Evolutionary conservation across 768 basidiomycete species (phyloP).

Genomic region (Trametopsis cervina): DNA sequence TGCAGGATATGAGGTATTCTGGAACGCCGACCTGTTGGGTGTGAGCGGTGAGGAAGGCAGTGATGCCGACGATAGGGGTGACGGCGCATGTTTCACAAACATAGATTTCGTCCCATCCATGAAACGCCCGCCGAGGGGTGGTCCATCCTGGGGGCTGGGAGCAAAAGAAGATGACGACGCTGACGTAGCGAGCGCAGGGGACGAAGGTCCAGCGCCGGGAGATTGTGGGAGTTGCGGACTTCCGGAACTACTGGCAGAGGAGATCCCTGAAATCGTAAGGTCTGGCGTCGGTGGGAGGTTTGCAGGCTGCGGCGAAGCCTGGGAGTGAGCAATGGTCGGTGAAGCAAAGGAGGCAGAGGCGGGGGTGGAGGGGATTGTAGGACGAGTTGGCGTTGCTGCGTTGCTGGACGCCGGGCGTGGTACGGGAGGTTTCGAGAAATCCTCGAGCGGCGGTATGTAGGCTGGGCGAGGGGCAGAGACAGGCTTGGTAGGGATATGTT

Average conservation of each 20-base stretch:
- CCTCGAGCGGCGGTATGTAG: slow-evolving; percentile 58
- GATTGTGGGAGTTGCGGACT: slow-evolving; percentile 34
- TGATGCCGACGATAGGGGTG: slow-evolving; percentile 20
- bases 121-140: slow-evolving; percentile 58
- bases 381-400: slow-evolving; percentile 11
- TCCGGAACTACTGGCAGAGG: not conserved
- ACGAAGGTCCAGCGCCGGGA: slow-evolving; percentile 51
- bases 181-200: slow-evolving; percentile 26
- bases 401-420: slow-evolving; percentile 17
- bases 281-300: not conserved
- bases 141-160: slow-evolving; percentile 30
- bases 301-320: not conserved
- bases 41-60: slow-evolving; percentile 12
- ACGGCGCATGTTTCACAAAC: slow-evolving; percentile 53
- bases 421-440: slow-evolving; percentile 34
- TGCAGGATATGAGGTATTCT: slow-evolving; percentile 15
- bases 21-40: slow-evolving; percentile 9
- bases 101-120: slow-evolving; percentile 76
- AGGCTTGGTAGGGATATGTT: slow-evolving; percentile 37
- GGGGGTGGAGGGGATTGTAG: slow-evolving; percentile 10
- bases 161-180: slow-evolving; percentile 24
- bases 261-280: not conserved
- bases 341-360: not conserved
- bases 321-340: not conserved
- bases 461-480: slow-evolving; percentile 55